Percentiles rank a stretch among this genome's conserved stretches.
These are phyloP conservation scores for Kalanchoe fedtschenkoi DNA, from an alignment of 164 flowering plant genomes.

Conservation along the genomic window DNA sequence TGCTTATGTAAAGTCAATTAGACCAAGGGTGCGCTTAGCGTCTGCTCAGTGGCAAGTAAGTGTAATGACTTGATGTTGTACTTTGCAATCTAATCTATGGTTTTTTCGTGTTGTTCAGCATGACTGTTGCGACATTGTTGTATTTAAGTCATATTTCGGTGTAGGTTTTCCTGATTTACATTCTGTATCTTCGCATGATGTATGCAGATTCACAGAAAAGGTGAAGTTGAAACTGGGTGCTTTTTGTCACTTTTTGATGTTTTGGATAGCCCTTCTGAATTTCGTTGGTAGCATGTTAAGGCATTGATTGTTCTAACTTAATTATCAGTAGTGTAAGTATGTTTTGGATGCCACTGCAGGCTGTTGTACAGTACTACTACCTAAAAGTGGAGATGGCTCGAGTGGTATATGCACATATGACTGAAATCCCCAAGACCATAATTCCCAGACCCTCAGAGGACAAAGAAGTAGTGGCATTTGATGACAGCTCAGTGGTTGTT, in stretches of 20 bases:
- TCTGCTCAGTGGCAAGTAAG: slow-evolving; percentile 78
- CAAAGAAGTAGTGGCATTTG: slow-evolving; percentile 30
- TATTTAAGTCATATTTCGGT: not conserved
- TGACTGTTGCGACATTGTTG: not conserved
- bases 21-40: slow-evolving; percentile 85
- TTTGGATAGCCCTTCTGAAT: not conserved
- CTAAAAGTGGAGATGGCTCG: slow-evolving; percentile 23
- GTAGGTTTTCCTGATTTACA: not conserved
- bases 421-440: slow-evolving; percentile 9
- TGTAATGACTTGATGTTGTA: not conserved
- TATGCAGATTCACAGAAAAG: not conserved
- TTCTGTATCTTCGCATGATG: not conserved
- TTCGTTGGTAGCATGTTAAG: not conserved
- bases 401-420: slow-evolving; percentile 6
- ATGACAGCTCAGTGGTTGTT: slow-evolving; percentile 62
- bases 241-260: not conserved
- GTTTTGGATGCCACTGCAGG: slow-evolving; percentile 34
- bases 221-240: not conserved
- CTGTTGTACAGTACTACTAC: slow-evolving; percentile 55
- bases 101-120: not conserved
- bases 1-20: slow-evolving; percentile 47
- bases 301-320: not conserved
- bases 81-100: not conserved
- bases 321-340: no score
- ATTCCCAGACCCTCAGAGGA: slow-evolving; percentile 9